These are phyloP conservation scores for Paraconiothyrium sp. DNA, from an alignment of 2,329 filamentous ascomycete genomes.

Conservation along the genomic window DNA sequence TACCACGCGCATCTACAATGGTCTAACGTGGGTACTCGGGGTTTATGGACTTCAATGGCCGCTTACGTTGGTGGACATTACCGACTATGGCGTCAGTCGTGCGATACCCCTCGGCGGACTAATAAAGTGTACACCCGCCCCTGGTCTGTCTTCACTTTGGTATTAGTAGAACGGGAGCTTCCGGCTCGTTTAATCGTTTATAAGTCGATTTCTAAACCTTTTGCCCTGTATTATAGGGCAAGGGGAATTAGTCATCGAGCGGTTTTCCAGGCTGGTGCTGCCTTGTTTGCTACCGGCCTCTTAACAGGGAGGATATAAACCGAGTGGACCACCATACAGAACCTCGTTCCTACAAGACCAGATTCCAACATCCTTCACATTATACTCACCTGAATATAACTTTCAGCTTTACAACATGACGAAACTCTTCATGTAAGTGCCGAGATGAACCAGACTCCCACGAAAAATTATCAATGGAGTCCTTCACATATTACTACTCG, in stretches of 20 bases:
- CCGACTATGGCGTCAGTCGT: neutral
- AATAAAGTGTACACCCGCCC: neutral
- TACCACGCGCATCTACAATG: neutral
- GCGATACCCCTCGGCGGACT: neutral
- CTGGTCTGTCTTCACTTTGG: neutral
- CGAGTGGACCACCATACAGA: neutral
- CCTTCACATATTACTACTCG: neutral
- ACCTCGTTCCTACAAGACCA: neutral
- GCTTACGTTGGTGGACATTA: neutral
- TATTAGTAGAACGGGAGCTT: neutral
- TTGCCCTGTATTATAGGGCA: neutral
- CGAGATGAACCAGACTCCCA: neutral
- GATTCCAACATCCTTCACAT: no score
- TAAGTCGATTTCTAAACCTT: neutral
- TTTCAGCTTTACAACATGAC: slow-evolving; percentile 18
- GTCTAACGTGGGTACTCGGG: neutral
- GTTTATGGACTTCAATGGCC: neutral
- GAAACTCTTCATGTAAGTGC: slow-evolving; percentile 27
- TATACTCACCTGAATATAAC: neutral
- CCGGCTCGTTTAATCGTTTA: neutral
- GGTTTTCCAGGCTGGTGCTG: neutral
- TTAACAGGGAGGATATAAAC: neutral
- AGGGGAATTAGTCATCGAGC: neutral
- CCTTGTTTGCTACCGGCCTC: neutral
- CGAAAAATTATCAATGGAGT: no score